A percentile compares a stretch with the other conserved stretches of the same genome.
Conservation (phyloP, 192 early-diverging fungal genomes). For the Podila horticola region DNA sequence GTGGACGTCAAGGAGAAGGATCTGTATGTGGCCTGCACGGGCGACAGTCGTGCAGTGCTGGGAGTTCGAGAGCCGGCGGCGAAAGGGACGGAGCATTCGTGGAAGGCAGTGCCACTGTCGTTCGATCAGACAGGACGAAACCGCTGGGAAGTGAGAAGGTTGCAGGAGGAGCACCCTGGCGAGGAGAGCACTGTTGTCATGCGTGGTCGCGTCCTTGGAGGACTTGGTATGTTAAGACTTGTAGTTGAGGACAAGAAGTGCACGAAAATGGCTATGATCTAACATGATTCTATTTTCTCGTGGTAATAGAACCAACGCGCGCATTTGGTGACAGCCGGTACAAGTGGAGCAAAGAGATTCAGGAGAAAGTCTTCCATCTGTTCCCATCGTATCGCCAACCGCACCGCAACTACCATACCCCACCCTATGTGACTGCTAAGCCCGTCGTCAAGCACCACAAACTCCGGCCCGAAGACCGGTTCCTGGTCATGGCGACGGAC, state of each 20-base stretch:
- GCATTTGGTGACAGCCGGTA: slow-evolving; percentile 78
- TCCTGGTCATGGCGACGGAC: slow-evolving; percentile 86
- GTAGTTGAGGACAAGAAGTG: no score
- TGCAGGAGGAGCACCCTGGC: slow-evolving; percentile 78
- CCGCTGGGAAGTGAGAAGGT: slow-evolving; percentile 59
- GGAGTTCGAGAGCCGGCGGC: slow-evolving; percentile 35
- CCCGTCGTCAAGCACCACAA: slow-evolving; percentile 76
- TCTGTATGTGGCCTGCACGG: slow-evolving; percentile 64
- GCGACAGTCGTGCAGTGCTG: slow-evolving; percentile 64
- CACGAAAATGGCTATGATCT: not conserved
- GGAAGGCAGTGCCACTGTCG: slow-evolving; percentile 67
- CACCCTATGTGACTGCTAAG: slow-evolving; percentile 83
- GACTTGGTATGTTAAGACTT: slow-evolving; percentile 24
- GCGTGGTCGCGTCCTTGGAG: slow-evolving; percentile 70
- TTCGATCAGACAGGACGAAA: slow-evolving; percentile 74
- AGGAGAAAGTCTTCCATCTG: slow-evolving; percentile 46
- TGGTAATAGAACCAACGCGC: slow-evolving; percentile 54
- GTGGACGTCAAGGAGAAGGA: slow-evolving; percentile 55
- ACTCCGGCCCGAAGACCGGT: slow-evolving; percentile 69
- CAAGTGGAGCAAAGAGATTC: slow-evolving; percentile 45
- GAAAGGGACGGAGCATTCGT: slow-evolving; percentile 23
- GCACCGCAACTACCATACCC: slow-evolving; percentile 62
- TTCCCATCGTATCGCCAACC: slow-evolving; percentile 51
- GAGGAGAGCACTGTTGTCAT: slow-evolving; percentile 70
- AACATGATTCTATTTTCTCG: not conserved